Evolutionary conservation across 73 alveolate genomes (phyloP).

Genomic region (Tetrahymena elliotti): DNA sequence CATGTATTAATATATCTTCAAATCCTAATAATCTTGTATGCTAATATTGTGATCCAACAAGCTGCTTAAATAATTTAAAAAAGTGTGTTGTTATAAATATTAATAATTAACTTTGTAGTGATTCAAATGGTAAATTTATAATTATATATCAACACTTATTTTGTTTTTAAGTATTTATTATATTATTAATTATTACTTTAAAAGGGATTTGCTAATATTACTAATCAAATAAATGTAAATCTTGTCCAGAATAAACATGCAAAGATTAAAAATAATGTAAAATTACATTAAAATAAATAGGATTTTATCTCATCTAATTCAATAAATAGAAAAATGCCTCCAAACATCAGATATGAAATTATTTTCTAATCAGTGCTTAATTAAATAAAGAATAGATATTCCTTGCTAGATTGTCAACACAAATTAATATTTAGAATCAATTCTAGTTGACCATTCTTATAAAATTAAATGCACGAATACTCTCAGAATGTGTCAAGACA

Average conservation of each 20-base stretch:
- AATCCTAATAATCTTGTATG: not conserved
- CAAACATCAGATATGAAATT: no score
- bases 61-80: not conserved
- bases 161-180: no score
- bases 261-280: not conserved
- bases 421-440: no score
- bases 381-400: not conserved
- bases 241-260: not conserved
- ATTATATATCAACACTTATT: no score
- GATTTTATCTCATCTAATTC: no score
- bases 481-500: not conserved
- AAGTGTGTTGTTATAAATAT: not conserved
- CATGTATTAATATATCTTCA: not conserved
- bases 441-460: not conserved
- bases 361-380: not conserved
- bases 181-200: no score
- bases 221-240: not conserved
- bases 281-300: no score
- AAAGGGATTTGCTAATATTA: not conserved
- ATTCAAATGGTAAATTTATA: not conserved
- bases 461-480: not conserved
- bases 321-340: not conserved
- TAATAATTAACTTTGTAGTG: not conserved
- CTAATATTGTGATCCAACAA: not conserved
- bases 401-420: not conserved